Percentiles rank a stretch among this genome's conserved stretches.
Evolutionary conservation across 345 rosid genomes (phyloP).

Genomic region (Anastatica hierochuntica): DNA sequence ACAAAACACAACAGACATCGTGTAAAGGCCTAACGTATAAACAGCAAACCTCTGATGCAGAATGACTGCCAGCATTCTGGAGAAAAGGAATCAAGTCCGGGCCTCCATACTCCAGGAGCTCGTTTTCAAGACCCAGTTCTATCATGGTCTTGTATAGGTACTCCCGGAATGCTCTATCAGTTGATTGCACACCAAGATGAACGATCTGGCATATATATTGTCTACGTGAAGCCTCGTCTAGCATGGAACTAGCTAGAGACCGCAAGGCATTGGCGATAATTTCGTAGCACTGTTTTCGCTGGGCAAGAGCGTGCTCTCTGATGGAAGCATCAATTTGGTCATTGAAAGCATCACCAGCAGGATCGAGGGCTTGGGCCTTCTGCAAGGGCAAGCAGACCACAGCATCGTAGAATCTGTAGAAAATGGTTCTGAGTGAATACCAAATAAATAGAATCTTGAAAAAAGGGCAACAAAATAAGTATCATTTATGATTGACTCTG

Average conservation of each 20-base stretch:
- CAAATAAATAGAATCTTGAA: not conserved
- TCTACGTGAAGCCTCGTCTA: slow-evolving; percentile 61
- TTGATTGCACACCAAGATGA: slow-evolving; percentile 89
- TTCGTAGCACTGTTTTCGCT: slow-evolving; percentile 85
- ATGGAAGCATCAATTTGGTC: slow-evolving; percentile 74
- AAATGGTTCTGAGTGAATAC: not conserved
- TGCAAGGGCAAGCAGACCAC: slow-evolving; percentile 88
- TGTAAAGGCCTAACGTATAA: not conserved
- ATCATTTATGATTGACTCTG: not conserved
- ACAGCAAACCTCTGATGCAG: slow-evolving; percentile 54
- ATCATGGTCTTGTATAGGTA: slow-evolving; percentile 75
- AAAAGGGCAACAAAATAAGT: not conserved
- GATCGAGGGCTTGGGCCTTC: slow-evolving; percentile 89
- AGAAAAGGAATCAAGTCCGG: slow-evolving; percentile 95
- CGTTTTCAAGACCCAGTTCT: slow-evolving; percentile 82
- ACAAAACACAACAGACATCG: not conserved
- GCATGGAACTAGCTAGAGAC: slow-evolving; percentile 46
- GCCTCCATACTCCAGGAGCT: slow-evolving; percentile 94
- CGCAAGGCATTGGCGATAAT: slow-evolving; percentile 67
- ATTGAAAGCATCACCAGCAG: slow-evolving; percentile 85
- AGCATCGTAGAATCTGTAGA: slow-evolving; percentile 94
- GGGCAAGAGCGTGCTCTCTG: slow-evolving; percentile 66
- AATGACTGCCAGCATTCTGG: slow-evolving; percentile 62
- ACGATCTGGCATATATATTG: slow-evolving; percentile 86
- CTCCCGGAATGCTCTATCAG: slow-evolving; percentile 84